Conservation (phyloP, 2,329 filamentous ascomycete species). For the Venturia carpophila region DNA sequence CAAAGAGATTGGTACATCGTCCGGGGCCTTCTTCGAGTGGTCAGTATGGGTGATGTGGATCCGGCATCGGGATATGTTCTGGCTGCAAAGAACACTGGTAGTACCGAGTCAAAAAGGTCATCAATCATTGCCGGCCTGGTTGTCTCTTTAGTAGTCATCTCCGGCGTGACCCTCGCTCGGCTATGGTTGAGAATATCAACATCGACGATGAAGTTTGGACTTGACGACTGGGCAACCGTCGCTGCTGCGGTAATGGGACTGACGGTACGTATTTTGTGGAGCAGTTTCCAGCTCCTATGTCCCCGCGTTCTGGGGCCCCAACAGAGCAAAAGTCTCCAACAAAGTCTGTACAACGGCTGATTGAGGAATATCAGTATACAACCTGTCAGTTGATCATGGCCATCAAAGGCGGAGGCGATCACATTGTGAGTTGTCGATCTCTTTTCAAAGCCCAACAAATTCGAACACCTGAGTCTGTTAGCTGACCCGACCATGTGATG, state of each 20-base stretch:
- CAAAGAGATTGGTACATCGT: background rate
- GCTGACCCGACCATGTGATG: background rate
- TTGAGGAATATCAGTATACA: too few relatives aligned
- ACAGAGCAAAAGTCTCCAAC: background rate
- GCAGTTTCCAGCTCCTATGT: background rate
- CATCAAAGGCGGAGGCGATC: conserved; percentile 1
- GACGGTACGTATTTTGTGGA: conserved; percentile 25
- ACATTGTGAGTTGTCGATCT: background rate
- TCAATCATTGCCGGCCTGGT: conserved; percentile 27
- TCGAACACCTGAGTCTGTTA: background rate
- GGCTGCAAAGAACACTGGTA: background rate
- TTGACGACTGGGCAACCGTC: conserved; percentile 30
- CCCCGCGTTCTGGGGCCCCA: background rate
- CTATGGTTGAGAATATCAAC: conserved; percentile 25
- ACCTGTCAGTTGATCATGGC: background rate
- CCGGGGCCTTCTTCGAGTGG: background rate
- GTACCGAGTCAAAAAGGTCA: conserved; percentile 24
- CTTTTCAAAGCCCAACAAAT: background rate
- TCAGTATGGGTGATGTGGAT: background rate
- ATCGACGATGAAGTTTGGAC: conserved; percentile 26
- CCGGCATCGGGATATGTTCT: background rate
- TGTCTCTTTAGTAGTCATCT: conserved; percentile 27
- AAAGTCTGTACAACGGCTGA: too few relatives aligned
- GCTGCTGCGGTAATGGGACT: conserved; percentile 26
- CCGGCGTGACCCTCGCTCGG: conserved; percentile 26